phyloP scores from a whole-genome alignment of 345 rosid genomes.

The Clarkia xantiana region DNA sequence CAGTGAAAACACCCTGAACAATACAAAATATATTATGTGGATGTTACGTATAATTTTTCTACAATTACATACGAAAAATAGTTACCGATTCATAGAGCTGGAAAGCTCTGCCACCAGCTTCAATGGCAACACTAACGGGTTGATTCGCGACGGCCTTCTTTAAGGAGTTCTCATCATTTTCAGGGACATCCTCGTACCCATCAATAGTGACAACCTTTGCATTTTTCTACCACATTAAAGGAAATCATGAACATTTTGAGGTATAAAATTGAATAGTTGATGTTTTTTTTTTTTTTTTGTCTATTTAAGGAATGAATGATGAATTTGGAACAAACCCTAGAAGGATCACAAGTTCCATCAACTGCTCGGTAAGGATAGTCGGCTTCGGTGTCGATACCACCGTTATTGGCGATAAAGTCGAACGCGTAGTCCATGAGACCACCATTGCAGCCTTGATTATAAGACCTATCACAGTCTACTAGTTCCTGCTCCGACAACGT shows the following conservation, averaged over 20 bases:
- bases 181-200: conserved; percentile 53
- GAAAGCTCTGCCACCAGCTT: conserved; percentile 55
- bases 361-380: conserved; percentile 2
- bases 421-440: conserved; percentile 3
- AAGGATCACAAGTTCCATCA: conserved; percentile 3
- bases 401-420: conserved; percentile 5
- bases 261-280: not conserved
- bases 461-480: conserved; percentile 7
- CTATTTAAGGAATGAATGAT: too few relatives aligned
- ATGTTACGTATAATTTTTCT: not conserved
- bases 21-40: not conserved
- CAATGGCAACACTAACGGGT: conserved; percentile 63
- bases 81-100: conserved; percentile 50
- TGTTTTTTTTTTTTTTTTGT: not conserved
- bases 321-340: not conserved
- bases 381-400: conserved; percentile 2
- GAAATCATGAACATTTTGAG: not conserved
- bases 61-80: not conserved
- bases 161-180: conserved; percentile 49
- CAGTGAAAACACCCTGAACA: conserved; percentile 46
- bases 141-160: conserved; percentile 62
- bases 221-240: conserved; percentile 30
- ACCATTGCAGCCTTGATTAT: conserved; percentile 7
- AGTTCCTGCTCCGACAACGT: conserved; percentile 12
- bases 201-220: conserved; percentile 59